Conservation (phyloP, 805 yeast genomes). For the Candida glaebosa region DNA sequence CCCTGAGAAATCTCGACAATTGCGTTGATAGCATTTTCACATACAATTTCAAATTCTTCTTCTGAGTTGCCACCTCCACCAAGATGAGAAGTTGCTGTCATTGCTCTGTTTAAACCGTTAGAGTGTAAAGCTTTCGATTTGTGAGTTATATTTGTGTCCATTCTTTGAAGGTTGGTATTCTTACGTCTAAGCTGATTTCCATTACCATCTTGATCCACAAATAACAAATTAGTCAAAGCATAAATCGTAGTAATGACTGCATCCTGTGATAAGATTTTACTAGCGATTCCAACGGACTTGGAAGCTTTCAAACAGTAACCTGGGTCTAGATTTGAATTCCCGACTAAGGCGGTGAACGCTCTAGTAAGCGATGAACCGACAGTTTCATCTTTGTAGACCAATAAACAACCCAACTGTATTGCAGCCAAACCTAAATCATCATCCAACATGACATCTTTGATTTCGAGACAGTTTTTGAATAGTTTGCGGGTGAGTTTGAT, state of each 20-base stretch:
- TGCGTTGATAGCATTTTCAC: slow-evolving; percentile 67
- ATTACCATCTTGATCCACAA: slow-evolving; percentile 44
- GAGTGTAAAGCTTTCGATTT: slow-evolving; percentile 3
- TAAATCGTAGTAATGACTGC: slow-evolving; percentile 81
- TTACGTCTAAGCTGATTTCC: slow-evolving; percentile 5
- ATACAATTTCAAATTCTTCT: slow-evolving; percentile 37
- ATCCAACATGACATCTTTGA: slow-evolving; percentile 52
- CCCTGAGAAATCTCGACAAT: slow-evolving; percentile 61
- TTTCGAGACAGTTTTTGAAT: slow-evolving; percentile 50
- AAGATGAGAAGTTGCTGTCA: slow-evolving; percentile 5
- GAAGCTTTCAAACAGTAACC: slow-evolving; percentile 52
- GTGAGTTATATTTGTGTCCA: slow-evolving; percentile 2
- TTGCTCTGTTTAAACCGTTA: background rate
- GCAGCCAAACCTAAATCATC: slow-evolving; percentile 48
- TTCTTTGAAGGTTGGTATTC: slow-evolving; percentile 2
- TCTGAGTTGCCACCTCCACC: slow-evolving; percentile 4
- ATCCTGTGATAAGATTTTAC: slow-evolving; percentile 72
- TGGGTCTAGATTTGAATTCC: slow-evolving; percentile 48
- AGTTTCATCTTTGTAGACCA: slow-evolving; percentile 41
- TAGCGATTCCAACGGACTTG: slow-evolving; percentile 58
- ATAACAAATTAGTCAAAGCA: slow-evolving; percentile 71
- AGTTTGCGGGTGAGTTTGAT: slow-evolving; percentile 41
- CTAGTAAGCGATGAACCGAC: slow-evolving; percentile 39
- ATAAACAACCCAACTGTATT: slow-evolving; percentile 53
- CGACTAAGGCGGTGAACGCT: slow-evolving; percentile 50